Percentiles rank a stretch among this genome's conserved stretches.
Conservation (phyloP, 441 rosid genomes). For the Populus hybrid region DNA sequence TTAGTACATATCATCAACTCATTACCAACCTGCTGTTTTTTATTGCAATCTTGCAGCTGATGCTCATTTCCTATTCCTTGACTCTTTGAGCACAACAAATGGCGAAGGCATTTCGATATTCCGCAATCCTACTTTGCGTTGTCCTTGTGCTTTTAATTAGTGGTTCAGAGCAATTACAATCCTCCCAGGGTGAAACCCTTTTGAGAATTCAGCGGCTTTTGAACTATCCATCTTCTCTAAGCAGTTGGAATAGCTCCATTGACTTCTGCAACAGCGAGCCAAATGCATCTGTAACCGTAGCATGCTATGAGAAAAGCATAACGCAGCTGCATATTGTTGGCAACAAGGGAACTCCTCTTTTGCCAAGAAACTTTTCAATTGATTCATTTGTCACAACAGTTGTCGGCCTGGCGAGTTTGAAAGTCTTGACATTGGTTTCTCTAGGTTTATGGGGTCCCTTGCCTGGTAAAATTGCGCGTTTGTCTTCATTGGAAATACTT, state of each 20-base stretch:
- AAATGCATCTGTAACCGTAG: constrained; percentile 54
- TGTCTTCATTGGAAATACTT: constrained; percentile 70
- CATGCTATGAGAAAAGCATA: constrained; percentile 73
- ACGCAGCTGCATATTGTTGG: constrained; percentile 86
- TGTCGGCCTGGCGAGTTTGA: constrained; percentile 65
- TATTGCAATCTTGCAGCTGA: constrained; percentile 7
- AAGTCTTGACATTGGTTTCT: constrained; percentile 78
- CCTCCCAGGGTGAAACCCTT: constrained; percentile 70
- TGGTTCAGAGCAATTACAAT: constrained; percentile 55
- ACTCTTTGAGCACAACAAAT: constrained; percentile 24
- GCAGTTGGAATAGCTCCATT: constrained; percentile 62
- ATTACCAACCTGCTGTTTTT: background rate
- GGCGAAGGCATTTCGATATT: constrained; percentile 38
- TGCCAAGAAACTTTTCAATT: constrained; percentile 69
- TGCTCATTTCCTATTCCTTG: constrained; percentile 8
- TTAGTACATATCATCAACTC: background rate
- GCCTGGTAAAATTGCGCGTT: constrained; percentile 64
- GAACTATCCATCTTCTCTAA: constrained; percentile 55
- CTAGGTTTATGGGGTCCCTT: constrained; percentile 92
- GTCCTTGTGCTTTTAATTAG: constrained; percentile 32
- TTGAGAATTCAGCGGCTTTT: constrained; percentile 65
- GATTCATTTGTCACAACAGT: constrained; percentile 82
- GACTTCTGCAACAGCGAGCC: constrained; percentile 86
- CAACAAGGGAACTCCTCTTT: constrained; percentile 36
- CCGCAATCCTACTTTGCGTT: constrained; percentile 30